A percentile compares a stretch with the other conserved stretches of the same genome.
phyloP scores from a whole-genome alignment of 1,139 yeast genomes.

The Hyphopichia khmerensis region DNA sequence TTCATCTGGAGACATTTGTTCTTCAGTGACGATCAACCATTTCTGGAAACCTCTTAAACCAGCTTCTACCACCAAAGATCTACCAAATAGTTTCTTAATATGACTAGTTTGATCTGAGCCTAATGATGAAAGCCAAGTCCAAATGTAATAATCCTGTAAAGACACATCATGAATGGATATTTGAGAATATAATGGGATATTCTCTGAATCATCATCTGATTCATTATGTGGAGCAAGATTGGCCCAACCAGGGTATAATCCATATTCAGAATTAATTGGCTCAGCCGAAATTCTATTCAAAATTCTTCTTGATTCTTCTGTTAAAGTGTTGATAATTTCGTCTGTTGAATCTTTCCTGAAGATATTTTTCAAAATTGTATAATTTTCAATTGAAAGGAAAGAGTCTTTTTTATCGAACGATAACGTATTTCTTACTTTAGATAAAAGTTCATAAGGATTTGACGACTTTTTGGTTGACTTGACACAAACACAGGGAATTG shows the following conservation, averaged over 20 bases:
- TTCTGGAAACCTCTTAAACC: slow-evolving; percentile 74
- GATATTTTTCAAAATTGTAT: slow-evolving; percentile 67
- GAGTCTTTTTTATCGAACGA: slow-evolving; percentile 69
- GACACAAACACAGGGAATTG: slow-evolving; percentile 62
- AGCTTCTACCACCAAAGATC: slow-evolving; percentile 74
- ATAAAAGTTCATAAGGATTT: slow-evolving; percentile 38
- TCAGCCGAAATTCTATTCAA: slow-evolving; percentile 55
- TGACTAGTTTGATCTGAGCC: slow-evolving; percentile 71
- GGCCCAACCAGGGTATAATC: slow-evolving; percentile 48
- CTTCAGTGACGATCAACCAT: slow-evolving; percentile 81
- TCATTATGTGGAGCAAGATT: slow-evolving; percentile 9
- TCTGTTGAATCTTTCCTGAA: slow-evolving; percentile 60
- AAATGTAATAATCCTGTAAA: slow-evolving; percentile 82
- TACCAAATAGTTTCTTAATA: slow-evolving; percentile 71
- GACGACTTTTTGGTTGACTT: slow-evolving; percentile 61
- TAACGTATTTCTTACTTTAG: slow-evolving; percentile 64
- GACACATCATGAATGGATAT: slow-evolving; percentile 63
- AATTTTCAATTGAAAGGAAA: slow-evolving; percentile 77
- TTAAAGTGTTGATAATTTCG: slow-evolving; percentile 62
- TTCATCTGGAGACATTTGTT: slow-evolving; percentile 47
- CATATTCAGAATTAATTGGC: slow-evolving; percentile 38
- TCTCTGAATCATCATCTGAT: slow-evolving; percentile 13
- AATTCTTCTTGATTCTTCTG: slow-evolving; percentile 72
- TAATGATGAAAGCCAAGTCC: slow-evolving; percentile 86
- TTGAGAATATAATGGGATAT: slow-evolving; percentile 42